Base-by-base conservation (phyloP, 2,329 filamentous ascomycete genomes). In the Didymella arachidicola region DNA sequence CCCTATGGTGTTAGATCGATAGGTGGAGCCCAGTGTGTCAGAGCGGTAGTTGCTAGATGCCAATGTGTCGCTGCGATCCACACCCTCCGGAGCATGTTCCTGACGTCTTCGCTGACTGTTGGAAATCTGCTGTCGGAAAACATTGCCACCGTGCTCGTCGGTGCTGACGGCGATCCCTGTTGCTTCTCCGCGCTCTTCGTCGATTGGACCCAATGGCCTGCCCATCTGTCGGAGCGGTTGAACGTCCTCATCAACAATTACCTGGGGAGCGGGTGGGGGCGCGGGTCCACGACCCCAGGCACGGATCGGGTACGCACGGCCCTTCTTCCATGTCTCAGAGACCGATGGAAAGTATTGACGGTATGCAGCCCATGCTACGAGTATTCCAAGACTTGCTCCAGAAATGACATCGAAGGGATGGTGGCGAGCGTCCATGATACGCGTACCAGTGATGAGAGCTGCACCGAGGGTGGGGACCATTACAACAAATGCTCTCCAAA, bases 381-480 rank as follows among this genome's bases (percentile, higher is more conserved):
- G 63, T 18, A 85, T 77, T 4, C 85, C 85, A 2, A 87, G 74
- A 10, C 82, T 62, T 1, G 81, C 83, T 8, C 85, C 85, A 12
- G 81, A 82, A 39, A 87, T 78, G 29, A 87, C 85, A 63, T 87
- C 85, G 69, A 87, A 87, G 0, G 84, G 84, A 64, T 87, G 85
- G 58, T 87, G 85, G 16, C 85, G 80, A 22, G 84, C 84, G 64
- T 87, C 85, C 84, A 87, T 87, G 56, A 87, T 87, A 43, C 85
- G 81, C 14, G 82, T 82, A 36, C 83, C 81, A 6, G 84, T 83
- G 52, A 87, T 79, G 41, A 87, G 78, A 11, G 80, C 79, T 18
- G 85, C 85, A 22, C 78, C 83, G 16, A 87, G 77, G 10, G 80
- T 78, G 1, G 85, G 85, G 4, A 83, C 74, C 59, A 85, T 74